Evolutionary conservation across 441 rosid genomes (phyloP), one percentile per base, ranked within the genome.

Genomic region (Adansonia rubrostipa): DNA sequence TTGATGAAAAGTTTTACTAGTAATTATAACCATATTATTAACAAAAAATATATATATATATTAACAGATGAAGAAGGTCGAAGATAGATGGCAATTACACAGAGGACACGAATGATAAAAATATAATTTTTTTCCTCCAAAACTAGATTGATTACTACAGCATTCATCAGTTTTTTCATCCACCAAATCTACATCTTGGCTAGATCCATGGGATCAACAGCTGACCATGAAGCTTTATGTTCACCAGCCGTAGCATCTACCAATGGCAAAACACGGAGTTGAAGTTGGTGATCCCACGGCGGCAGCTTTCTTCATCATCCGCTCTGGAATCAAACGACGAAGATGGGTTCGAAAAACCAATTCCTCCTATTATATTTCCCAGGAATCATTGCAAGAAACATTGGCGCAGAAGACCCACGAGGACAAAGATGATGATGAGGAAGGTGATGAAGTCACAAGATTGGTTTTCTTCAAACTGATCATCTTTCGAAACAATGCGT

Each of bases 301-400:
- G 2, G 57, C 17, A 28, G 28, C 33, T 74, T 36, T 80, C 84
- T 20, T 86, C 82, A 28, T 73, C 78, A 13, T 63, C 84, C 13
- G 58, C 81, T 62, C 76, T 69, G 2, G 87, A 87, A 82, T 88
- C 89, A 75, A 84, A 89, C 0, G 87, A 89, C 5, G 85, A 80
- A 2, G 81, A 79, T 1, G 69, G 66, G 51, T 80, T 80, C 2
- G 78, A 28, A 76, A 66, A 84, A 82, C 57, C 83, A 51, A 56
- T 83, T 79, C 79, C 83, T 64, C 9, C 73, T n/a, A 0, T 63
- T 17, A n/a, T 44, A 60, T 64, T 75, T 61, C 10, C 62, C n/a
- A 1, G 79, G 54, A 61, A 42, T 66, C 40, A 24, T 28, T 28
- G 33, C 33, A 28, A 28, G 33, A 28, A 28, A 28, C 33, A 28